phyloP scores from a whole-genome alignment of 345 rosid genomes.

The Erysimum cheiranthoides region DNA sequence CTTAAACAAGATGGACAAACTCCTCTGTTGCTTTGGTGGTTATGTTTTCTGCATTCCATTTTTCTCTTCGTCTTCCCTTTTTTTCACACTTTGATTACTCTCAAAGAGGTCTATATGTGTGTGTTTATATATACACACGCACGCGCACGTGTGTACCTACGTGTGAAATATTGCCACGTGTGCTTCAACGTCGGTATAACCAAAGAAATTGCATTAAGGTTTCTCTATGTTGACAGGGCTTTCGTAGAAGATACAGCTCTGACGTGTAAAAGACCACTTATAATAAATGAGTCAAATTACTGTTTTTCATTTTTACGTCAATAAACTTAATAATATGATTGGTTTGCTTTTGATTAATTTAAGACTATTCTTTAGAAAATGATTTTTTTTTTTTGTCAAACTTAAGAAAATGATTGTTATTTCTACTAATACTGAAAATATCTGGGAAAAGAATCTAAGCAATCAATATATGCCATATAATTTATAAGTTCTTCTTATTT shows the following conservation, averaged over 20 bases:
- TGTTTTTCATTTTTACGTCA: not conserved
- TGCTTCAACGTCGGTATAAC: slow-evolving; percentile 32
- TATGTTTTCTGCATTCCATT: slow-evolving; percentile 49
- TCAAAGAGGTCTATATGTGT: not conserved
- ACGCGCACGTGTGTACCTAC: slow-evolving; percentile 29
- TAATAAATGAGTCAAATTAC: not conserved
- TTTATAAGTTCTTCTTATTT: no score
- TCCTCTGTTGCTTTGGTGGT: slow-evolving; percentile 39
- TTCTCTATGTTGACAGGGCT: slow-evolving; percentile 18
- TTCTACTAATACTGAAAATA: not conserved
- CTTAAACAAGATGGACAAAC: slow-evolving; percentile 44
- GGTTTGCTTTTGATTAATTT: not conserved
- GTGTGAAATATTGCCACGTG: slow-evolving; percentile 39
- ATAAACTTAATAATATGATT: not conserved
- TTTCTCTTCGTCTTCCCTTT: not conserved
- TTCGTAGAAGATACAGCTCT: slow-evolving; percentile 26
- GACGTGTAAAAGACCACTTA: slow-evolving; percentile 5
- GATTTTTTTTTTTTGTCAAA: not conserved
- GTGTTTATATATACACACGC: slow-evolving; percentile 9
- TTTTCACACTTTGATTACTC: not conserved
- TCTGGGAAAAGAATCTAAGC: not conserved
- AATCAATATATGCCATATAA: not conserved
- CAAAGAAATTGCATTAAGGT: slow-evolving; percentile 28
- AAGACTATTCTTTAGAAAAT: no score
- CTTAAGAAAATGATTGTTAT: not conserved